Evolutionary conservation across 768 basidiomycete species (phyloP).

Genomic region (Agaricus subrufescens): DNA sequence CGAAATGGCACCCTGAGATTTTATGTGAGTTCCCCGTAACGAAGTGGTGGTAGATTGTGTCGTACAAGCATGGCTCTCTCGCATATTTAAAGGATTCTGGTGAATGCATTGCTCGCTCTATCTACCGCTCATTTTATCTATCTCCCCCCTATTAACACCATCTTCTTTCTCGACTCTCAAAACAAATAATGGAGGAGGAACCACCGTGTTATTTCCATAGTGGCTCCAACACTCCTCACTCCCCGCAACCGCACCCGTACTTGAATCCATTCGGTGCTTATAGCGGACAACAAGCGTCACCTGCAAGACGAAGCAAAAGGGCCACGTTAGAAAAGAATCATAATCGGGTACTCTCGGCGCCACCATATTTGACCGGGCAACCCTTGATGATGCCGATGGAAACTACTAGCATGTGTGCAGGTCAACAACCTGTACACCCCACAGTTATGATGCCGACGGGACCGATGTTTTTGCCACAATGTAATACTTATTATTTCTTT

Average conservation of each 20-base stretch:
- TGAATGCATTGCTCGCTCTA: too few species aligned
- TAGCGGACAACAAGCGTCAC: neutral
- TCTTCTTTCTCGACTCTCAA: too few species aligned
- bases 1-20: too few species aligned
- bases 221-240: neutral
- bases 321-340: neutral
- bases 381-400: neutral
- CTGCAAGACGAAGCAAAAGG: neutral
- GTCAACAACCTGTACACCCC: neutral
- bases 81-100: too few species aligned
- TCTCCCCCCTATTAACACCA: too few species aligned
- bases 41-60: too few species aligned
- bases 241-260: neutral
- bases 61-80: too few species aligned
- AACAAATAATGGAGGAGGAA: neutral
- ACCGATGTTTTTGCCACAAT: neutral
- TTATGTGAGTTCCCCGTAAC: too few species aligned
- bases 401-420: neutral
- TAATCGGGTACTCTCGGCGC: neutral
- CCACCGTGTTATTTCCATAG: neutral
- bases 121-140: too few species aligned
- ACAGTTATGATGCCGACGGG: conserved; percentile 1
- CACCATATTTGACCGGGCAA: neutral
- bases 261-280: neutral
- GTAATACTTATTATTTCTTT: neutral